Evolutionary conservation across 495 filamentous ascomycete genomes (phyloP), one percentile per base, ranked within the genome.

Genomic region (Penicillium pancosmium): DNA sequence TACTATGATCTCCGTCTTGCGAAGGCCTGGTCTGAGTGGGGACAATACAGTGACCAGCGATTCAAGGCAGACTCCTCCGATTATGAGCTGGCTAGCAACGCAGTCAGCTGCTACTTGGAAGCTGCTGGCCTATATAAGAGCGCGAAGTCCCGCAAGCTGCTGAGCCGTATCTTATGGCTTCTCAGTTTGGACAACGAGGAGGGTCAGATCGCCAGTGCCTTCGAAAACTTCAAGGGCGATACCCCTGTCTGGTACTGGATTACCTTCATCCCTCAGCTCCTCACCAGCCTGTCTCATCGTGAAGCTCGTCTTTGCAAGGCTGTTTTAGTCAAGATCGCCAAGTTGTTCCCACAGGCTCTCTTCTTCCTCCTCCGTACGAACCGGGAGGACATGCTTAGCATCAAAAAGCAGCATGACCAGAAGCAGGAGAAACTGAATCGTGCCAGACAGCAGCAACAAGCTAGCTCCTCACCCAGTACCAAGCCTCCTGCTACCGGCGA

Each of bases 1-100:
- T 97, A 91, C 73, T 96, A 93, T 61, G 95, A 99, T 64, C 88
- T 99, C 64, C 90, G 90, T 60, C 84, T 96, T 33, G 88, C 94
- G 0, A 99, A 99, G 73, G 95, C 95, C 5, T 99, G 95, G 95
- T 93, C 94, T 56, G 95, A 98, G 74, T 99, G 95, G 95, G 95
- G 93, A 47, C 91, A 93, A 65, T 99, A 96, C 78, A 97, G 94
- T 69, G 95, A 99, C 69, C 85, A 88, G 52, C 87, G 92, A 36
- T 99, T 96, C 80, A 98, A 96, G 74, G 87, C 89, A 52, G 88
- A 96, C 57, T 88, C 92, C 0, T 77, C 81, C 2, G 88, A 97
- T 63, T 82, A 93, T 55, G 84, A 84, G 44, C 82, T 89, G 55
- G 95, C 93, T 3, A 90, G 88, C 57, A 93, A 93, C 74, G 94